Evolutionary conservation across 306 rosid genomes (phyloP).

Genomic region (Echinosophora koreensis): DNA sequence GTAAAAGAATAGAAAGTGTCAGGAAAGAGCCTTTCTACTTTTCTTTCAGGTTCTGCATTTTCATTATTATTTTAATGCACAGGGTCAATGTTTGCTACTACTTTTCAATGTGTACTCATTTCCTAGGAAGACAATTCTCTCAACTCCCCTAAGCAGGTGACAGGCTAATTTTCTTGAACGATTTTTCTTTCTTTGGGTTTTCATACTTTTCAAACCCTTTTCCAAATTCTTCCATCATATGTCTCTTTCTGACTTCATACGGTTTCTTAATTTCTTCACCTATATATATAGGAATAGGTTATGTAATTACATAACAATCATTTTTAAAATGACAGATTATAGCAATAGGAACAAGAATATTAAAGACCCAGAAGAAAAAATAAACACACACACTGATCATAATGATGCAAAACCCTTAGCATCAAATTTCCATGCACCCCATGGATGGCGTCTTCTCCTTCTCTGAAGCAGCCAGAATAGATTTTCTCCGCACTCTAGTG

Average conservation of each 20-base stretch:
- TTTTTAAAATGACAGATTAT: background rate
- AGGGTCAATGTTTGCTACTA: background rate
- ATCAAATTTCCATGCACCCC: background rate
- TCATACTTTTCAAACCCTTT: slow-evolving; percentile 49
- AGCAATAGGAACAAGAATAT: background rate
- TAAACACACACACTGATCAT: background rate
- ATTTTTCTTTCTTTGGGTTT: background rate
- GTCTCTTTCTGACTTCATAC: background rate
- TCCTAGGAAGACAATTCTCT: slow-evolving; percentile 21
- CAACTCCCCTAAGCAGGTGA: background rate
- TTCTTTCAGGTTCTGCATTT: background rate
- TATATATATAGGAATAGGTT: background rate
- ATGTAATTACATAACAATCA: background rate
- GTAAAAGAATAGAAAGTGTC: too few relatives aligned
- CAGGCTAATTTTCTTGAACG: background rate
- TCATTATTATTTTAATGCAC: background rate
- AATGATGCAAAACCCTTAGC: slow-evolving; percentile 28
- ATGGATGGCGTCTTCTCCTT: slow-evolving; percentile 59
- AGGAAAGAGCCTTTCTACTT: background rate
- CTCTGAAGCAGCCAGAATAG: slow-evolving; percentile 47
- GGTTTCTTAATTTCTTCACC: too few relatives aligned
- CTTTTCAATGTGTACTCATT: slow-evolving; percentile 46
- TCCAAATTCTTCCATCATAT: background rate
- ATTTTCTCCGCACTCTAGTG: slow-evolving; percentile 50
- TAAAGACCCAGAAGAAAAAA: background rate